Evolutionary conservation across 768 basidiomycete genomes (phyloP), one percentile per base, ranked within the genome.

Genomic region (Suillus spraguei): DNA sequence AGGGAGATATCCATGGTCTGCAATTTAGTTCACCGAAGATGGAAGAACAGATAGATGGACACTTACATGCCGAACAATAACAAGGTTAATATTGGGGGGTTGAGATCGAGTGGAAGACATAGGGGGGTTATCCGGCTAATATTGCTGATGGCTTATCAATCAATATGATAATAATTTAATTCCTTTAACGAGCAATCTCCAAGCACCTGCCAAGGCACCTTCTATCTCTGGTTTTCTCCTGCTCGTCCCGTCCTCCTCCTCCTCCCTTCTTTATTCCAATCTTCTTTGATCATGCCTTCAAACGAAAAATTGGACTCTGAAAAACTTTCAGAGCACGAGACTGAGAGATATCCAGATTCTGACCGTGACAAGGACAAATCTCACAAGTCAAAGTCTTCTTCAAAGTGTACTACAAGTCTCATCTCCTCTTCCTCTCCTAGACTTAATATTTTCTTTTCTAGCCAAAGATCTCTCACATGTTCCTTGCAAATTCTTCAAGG

Each of bases 401-500:
- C 77, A 52, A 78, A 78, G 68, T 68, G 77, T 78, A 38, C 60
- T 54, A 49, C 3, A 2, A 16, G 59, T 68, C 60, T 63, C 60
- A 58, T 67, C 42, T 49, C 47, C 22, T 41, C 58, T 60, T 66
- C 64, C 60, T 36, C 39, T 56, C 33, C 28, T 16, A 33, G 2
- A 41, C 17, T n/a, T 41, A 59, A 53, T 52, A 0, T 17, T 56
- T 59, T 54, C 7, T 56, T 13, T 24, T n/a, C 41, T 73, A 90
- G 90, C 88, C 58, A 94, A 94, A 76, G 93, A 95, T 74, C 84
- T 98, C 61, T 93, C 92, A 3, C 95, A 97, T 82, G 97, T 99
- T 16, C 96, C 96, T 2, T 99, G 97, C 81, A 93, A 97, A 79
- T 98, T 98, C 85, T 97, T 88, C 87, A 93, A 91, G 72, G 91